Evolutionary conservation across 1,284 basidiomycete genomes (phyloP).

Genomic region (Wallemia hederae): DNA sequence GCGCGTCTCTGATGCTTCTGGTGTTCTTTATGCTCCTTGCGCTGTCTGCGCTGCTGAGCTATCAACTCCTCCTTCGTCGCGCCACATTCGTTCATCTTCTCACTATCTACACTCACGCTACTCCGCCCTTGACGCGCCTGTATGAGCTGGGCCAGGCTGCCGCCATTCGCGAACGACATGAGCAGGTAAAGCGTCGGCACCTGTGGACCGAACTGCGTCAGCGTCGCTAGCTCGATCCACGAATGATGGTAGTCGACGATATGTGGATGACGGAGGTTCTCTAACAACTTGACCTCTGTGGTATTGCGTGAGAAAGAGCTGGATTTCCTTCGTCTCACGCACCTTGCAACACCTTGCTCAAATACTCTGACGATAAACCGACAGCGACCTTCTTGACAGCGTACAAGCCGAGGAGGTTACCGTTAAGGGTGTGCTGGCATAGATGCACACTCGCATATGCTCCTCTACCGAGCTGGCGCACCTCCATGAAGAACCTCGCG

Average conservation of each 20-base stretch:
- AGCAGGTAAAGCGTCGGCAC: background rate
- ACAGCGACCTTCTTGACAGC: background rate
- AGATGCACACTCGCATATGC: background rate
- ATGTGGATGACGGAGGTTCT: background rate
- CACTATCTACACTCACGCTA: background rate
- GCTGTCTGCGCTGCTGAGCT: background rate
- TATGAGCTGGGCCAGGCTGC: background rate
- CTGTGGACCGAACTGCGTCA: background rate
- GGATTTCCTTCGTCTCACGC: background rate
- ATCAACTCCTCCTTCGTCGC: background rate
- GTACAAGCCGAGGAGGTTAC: background rate
- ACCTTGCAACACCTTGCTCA: background rate
- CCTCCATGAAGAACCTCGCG: background rate
- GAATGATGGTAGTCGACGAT: constrained; percentile 1
- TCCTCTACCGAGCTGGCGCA: background rate
- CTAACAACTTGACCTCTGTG: background rate
- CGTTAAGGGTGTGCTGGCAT: background rate
- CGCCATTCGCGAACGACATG: background rate
- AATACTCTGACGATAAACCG: background rate
- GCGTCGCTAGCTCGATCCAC: background rate
- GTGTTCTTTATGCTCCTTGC: background rate
- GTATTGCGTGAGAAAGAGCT: background rate
- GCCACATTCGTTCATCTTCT: background rate
- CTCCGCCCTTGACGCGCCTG: background rate
- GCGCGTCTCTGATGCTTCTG: background rate